Conservation (phyloP, 1,284 basidiomycete species). For the Sanghuangporus sanghuang region DNA sequence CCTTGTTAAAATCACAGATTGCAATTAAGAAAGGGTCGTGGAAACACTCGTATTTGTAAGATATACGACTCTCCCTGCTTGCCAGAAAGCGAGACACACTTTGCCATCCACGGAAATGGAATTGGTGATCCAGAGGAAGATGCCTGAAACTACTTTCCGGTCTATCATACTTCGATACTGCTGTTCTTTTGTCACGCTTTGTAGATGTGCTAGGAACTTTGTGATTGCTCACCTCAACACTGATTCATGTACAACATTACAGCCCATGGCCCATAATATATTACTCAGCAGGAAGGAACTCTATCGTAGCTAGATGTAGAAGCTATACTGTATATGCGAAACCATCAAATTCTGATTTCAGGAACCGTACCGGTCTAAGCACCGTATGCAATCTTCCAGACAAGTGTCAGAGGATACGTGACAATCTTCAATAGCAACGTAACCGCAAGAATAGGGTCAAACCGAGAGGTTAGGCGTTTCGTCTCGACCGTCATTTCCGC, state of each 20-base stretch:
- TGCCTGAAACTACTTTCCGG: conserved; percentile 26
- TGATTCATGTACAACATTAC: background rate
- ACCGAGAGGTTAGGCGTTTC: background rate
- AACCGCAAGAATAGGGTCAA: conserved; percentile 1
- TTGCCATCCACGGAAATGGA: conserved; percentile 86
- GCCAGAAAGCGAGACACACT: conserved; percentile 94
- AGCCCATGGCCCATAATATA: background rate
- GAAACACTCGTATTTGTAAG: conserved; percentile 91
- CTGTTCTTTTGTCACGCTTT: background rate
- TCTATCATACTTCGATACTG: background rate
- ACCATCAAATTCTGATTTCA: background rate
- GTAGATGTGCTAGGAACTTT: background rate
- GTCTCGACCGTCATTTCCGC: background rate
- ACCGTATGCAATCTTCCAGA: conserved; percentile 12
- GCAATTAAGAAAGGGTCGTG: conserved; percentile 91
- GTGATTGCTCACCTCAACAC: background rate
- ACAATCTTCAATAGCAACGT: conserved; percentile 6
- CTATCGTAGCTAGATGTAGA: background rate
- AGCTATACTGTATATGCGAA: background rate
- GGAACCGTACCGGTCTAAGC: background rate
- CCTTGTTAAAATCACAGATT: conserved; percentile 42
- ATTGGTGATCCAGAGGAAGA: conserved; percentile 93
- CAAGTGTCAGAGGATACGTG: conserved; percentile 7
- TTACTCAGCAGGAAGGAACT: background rate
- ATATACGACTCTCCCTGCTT: conserved; percentile 98